phyloP scores from a whole-genome alignment of 164 flowering plant genomes.

The Liriodendron chinense region DNA sequence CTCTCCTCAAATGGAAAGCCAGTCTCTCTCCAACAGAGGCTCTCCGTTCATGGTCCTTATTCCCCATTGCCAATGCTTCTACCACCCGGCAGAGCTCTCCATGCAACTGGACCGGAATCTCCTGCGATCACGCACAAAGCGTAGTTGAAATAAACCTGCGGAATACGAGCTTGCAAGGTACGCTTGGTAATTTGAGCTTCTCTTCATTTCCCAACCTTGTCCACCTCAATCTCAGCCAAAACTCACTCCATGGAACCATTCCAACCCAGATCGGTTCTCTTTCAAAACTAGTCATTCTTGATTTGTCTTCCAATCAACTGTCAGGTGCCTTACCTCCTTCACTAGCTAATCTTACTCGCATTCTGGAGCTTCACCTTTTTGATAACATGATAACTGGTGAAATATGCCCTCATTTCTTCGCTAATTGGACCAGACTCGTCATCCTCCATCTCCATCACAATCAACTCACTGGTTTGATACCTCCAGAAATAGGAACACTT shows the following conservation, averaged over 20 bases:
- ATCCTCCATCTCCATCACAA: constrained; percentile 12
- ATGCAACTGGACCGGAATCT: constrained; percentile 21
- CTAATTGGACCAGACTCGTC: constrained; percentile 14
- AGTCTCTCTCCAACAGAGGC: neutral
- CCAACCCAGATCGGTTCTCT: constrained; percentile 22
- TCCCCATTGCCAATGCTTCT: neutral
- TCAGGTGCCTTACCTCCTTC: constrained; percentile 22
- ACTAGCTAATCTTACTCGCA: constrained; percentile 21
- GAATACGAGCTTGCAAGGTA: neutral
- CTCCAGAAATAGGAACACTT: constrained; percentile 24
- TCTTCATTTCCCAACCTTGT: constrained; percentile 23
- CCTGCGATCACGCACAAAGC: constrained; percentile 4
- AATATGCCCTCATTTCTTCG: constrained; percentile 14
- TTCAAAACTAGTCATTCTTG: constrained; percentile 21
- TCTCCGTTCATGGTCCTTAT: neutral
- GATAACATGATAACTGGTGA: constrained; percentile 15
- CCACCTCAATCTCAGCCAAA: constrained; percentile 13
- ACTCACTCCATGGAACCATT: constrained; percentile 14
- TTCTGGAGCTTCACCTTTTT: constrained; percentile 17
- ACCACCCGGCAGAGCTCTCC: neutral
- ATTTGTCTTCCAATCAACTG: constrained; percentile 23
- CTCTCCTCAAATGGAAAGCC: constrained; percentile 3
- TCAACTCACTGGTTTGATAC: constrained; percentile 17
- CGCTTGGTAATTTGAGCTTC: constrained; percentile 12
- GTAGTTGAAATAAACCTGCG: neutral